These are phyloP conservation scores for Kuraishia capsulata DNA, from an alignment of 805 yeast species.

Conservation along the genomic window DNA sequence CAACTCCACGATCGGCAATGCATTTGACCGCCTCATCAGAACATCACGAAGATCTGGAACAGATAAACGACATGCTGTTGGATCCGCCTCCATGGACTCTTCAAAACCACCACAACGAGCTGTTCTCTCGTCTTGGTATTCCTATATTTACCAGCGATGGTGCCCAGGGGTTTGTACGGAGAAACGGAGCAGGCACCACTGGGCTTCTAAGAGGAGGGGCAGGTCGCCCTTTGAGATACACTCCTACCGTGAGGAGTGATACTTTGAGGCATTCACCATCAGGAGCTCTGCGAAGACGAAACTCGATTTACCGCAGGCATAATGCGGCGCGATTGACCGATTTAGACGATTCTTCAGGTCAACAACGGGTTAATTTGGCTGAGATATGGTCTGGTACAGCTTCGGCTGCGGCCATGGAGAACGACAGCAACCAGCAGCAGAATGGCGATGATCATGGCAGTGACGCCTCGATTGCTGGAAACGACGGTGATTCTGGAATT, in stretches of 20 bases:
- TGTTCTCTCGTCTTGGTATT: background rate
- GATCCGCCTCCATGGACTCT: conserved; percentile 2
- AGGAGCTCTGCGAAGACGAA: background rate
- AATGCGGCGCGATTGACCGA: too few relatives aligned
- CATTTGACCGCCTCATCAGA: too few relatives aligned
- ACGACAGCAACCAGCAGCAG: too few relatives aligned
- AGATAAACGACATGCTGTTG: background rate
- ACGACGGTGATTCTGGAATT: too few relatives aligned
- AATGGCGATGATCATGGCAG: too few relatives aligned
- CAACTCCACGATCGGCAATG: background rate
- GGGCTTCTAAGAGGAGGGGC: background rate
- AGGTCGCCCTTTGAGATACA: too few relatives aligned
- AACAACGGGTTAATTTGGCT: too few relatives aligned
- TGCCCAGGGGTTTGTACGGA: background rate
- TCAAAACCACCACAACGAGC: background rate
- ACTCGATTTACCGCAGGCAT: too few relatives aligned
- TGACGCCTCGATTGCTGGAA: too few relatives aligned
- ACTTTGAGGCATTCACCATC: background rate
- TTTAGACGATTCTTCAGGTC: too few relatives aligned
- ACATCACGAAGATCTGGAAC: background rate
- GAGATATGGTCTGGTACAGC: too few relatives aligned
- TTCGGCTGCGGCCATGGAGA: too few relatives aligned
- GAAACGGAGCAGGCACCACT: background rate
- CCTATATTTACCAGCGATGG: background rate
- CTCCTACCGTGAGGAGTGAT: background rate